Base-by-base conservation (phyloP, 2,329 filamentous ascomycete genomes). In the Alternaria alternata region DNA sequence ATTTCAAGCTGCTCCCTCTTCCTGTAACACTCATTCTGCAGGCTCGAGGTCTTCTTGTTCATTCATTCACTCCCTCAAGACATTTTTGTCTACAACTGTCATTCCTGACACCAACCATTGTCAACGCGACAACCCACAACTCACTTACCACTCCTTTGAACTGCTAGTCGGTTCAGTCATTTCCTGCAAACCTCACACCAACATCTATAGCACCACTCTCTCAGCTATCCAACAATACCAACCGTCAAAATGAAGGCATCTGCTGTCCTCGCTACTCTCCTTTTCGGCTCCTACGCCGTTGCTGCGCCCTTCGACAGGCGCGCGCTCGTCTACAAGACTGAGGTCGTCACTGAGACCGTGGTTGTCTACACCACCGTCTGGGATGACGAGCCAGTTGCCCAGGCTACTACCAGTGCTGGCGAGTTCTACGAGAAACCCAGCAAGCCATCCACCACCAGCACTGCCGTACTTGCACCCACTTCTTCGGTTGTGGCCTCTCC, bases 11-110 rank as follows among this genome's bases (percentile, higher is more conserved):
- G 9, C 11, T 36, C 57, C 68, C 62, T 54, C 63, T 58, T 66
- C 55, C 59, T 61, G 54, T 54, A 58, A 20, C 54, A 59, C 39
- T 59, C 59, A 43, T 59, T 77, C 63, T 77, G 75, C 75, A 77
- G 75, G 74, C 75, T 77, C 76, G 75, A 77, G 63, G 75, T 74
- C 73, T 76, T 74, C 57, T 69, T 70, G 54, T 65, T 63, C 68
- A 66, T 75, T 70, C 71, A 59, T 76, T 76, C 65, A 56, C 51
- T 61, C 66, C 62, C 66, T 70, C 66, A 46, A 55, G 75, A 77
- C 75, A 75, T 75, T 66, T 55, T 71, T 67, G 75, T 77, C 75
- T 76, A 69, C 38, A 48, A 39, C 71, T 64, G 68, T 75, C 75
- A 65, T 66, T 75, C 58, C 68, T 70, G 65, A 72, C 70, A 71